Conservation (phyloP, 495 filamentous ascomycete genomes). For the Evernia prunastri region DNA sequence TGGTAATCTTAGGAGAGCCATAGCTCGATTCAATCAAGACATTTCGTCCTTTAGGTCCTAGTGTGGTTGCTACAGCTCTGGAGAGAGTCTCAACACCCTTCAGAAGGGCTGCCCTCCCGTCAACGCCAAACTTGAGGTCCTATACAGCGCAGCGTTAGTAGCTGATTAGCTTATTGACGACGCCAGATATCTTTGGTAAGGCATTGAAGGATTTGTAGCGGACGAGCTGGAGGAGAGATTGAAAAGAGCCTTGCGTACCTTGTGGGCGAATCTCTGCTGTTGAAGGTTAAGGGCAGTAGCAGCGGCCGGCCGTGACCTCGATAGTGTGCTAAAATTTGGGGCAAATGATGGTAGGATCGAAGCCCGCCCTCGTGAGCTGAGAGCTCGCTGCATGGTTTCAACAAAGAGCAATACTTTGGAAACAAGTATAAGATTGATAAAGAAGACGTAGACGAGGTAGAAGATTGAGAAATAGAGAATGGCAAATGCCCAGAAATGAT, state of each 20-base stretch:
- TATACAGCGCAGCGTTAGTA: constrained; percentile 30
- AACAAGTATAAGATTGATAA: constrained; percentile 29
- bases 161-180: not conserved
- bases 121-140: constrained; percentile 98
- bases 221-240: not conserved
- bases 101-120: constrained; percentile 81
- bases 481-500: not conserved
- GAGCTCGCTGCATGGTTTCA: constrained; percentile 62
- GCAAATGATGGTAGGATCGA: constrained; percentile 65
- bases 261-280: constrained; percentile 89
- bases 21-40: constrained; percentile 96
- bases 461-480: constrained; percentile 13
- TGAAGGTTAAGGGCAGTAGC: constrained; percentile 58
- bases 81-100: constrained; percentile 94
- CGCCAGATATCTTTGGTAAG: not conserved
- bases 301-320: constrained; percentile 28
- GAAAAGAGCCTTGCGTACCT: constrained; percentile 53
- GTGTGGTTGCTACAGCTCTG: constrained; percentile 90
- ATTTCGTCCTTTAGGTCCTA: constrained; percentile 96
- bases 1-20: constrained; percentile 98
- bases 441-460: constrained; percentile 24
- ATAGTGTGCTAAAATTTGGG: constrained; percentile 32
- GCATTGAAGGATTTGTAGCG: no score
- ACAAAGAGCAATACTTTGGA: constrained; percentile 12
- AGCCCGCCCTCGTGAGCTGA: constrained; percentile 56